Evolutionary conservation across 495 filamentous ascomycete species (phyloP).

Genomic region (Hypoxylon trugodes): DNA sequence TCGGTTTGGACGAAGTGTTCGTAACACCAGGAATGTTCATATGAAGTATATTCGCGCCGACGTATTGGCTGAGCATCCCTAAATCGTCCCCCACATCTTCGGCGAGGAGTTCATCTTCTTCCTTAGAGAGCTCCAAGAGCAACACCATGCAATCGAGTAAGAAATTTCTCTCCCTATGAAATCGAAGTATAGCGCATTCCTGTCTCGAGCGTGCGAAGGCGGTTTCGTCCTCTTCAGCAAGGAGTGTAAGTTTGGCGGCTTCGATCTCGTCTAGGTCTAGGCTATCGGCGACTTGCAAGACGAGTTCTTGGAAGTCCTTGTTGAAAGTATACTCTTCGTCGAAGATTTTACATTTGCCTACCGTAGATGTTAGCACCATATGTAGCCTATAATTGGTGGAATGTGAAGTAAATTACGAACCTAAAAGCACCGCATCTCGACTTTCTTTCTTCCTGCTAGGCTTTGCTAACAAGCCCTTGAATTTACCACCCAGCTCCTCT

Average conservation of each 20-base stretch:
- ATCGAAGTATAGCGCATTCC: constrained; percentile 79
- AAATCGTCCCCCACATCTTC: constrained; percentile 50
- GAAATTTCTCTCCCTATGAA: constrained; percentile 80
- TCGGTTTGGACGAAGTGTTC: constrained; percentile 27
- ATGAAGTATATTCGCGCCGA: constrained; percentile 52
- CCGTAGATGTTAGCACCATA: constrained; percentile 46
- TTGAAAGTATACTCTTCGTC: constrained; percentile 83
- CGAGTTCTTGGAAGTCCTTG: constrained; percentile 81
- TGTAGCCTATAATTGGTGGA: not conserved
- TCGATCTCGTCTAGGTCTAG: constrained; percentile 89
- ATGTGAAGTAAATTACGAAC: constrained; percentile 50
- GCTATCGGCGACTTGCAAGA: constrained; percentile 81
- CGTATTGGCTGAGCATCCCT: constrained; percentile 42
- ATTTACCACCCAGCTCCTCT: constrained; percentile 72
- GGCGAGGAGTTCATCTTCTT: constrained; percentile 61
- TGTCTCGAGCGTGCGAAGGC: constrained; percentile 72
- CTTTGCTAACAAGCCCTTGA: constrained; percentile 81
- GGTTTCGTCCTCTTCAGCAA: constrained; percentile 69
- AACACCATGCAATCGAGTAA: constrained; percentile 84
- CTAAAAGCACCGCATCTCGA: constrained; percentile 58
- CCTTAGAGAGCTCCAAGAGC: constrained; percentile 69
- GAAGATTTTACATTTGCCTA: constrained; percentile 75
- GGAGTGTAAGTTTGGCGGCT: constrained; percentile 76
- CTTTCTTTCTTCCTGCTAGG: constrained; percentile 73
- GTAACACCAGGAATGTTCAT: constrained; percentile 38